Evolutionary conservation across 1,139 yeast genomes (phyloP).

Genomic region (Yamadazyma spencermartinsiae): DNA sequence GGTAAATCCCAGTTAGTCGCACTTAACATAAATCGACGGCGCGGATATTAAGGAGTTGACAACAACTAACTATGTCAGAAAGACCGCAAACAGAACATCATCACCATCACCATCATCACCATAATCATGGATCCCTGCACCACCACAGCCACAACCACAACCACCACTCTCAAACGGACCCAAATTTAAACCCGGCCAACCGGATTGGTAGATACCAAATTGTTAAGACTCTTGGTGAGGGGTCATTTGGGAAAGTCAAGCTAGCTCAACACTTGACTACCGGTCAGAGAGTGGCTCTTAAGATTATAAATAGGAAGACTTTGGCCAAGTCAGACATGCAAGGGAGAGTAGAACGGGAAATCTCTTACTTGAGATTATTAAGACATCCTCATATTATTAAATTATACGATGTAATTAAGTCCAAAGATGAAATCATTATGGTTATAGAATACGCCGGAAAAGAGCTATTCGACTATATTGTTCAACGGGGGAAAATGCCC

Average conservation of each 20-base stretch:
- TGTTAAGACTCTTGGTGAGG: conserved; percentile 93
- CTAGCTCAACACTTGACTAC: conserved; percentile 91
- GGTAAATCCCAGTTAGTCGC: neutral
- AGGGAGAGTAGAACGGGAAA: conserved; percentile 93
- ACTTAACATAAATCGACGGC: no score
- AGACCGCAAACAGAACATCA: neutral
- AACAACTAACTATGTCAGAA: neutral
- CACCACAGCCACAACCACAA: neutral
- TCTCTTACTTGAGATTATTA: conserved; percentile 80
- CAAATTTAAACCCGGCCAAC: conserved; percentile 33
- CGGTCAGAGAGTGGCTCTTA: conserved; percentile 91
- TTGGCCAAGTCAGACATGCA: conserved; percentile 97
- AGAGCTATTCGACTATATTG: conserved; percentile 93
- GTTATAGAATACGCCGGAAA: conserved; percentile 97
- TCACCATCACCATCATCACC: conserved; percentile 7
- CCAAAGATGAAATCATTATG: conserved; percentile 96
- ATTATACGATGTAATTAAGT: conserved; percentile 92
- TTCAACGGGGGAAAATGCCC: conserved; percentile 91
- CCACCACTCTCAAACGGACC: conserved; percentile 7
- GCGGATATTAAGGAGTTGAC: no score
- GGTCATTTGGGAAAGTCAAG: conserved; percentile 96
- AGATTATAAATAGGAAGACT: conserved; percentile 91
- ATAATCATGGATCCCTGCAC: no score
- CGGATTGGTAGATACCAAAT: conserved; percentile 92
- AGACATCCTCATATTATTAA: conserved; percentile 98